Evolutionary conservation across 305 asterid genomes (phyloP).

Genomic region (Rubia tinctorum): DNA sequence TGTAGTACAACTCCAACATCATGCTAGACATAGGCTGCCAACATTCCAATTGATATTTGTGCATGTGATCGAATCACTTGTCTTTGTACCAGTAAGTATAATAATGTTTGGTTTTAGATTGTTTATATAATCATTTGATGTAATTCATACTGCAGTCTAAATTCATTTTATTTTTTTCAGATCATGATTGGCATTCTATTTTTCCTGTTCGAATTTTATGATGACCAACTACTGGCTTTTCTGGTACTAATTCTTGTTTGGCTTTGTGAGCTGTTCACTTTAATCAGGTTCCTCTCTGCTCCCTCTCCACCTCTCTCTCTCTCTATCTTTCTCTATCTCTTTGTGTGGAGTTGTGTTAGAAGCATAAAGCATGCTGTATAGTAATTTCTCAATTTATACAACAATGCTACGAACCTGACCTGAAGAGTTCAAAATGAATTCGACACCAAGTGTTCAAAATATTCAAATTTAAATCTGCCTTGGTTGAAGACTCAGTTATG

Average conservation of each 20-base stretch:
- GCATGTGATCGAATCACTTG: constrained; percentile 97
- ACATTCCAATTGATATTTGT: constrained; percentile 98
- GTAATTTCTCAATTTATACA: not conserved
- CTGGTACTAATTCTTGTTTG: constrained; percentile 98
- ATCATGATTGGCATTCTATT: constrained; percentile 98
- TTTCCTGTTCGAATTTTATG: constrained; percentile 96
- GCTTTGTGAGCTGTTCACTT: constrained; percentile 96
- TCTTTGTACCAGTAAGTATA: constrained; percentile 88
- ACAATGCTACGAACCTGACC: not conserved
- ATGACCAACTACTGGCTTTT: constrained; percentile 96
- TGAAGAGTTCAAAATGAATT: not conserved
- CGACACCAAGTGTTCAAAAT: not conserved
- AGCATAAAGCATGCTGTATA: not conserved
- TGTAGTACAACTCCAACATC: constrained; percentile 99
- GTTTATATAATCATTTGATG: constrained; percentile 12
- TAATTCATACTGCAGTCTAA: constrained; percentile 19
- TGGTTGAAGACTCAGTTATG: not conserved
- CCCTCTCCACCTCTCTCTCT: constrained; percentile 25
- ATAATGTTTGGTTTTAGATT: constrained; percentile 10
- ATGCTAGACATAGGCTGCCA: constrained; percentile 98
- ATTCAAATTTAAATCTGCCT: not conserved
- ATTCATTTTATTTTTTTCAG: constrained; percentile 41
- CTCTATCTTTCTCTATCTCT: not conserved
- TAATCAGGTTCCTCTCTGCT: constrained; percentile 71
- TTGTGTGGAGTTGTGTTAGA: not conserved